These are phyloP conservation scores for Neofusicoccum sp. DNA, from an alignment of 2,329 filamentous ascomycete genomes.

Conservation along the genomic window DNA sequence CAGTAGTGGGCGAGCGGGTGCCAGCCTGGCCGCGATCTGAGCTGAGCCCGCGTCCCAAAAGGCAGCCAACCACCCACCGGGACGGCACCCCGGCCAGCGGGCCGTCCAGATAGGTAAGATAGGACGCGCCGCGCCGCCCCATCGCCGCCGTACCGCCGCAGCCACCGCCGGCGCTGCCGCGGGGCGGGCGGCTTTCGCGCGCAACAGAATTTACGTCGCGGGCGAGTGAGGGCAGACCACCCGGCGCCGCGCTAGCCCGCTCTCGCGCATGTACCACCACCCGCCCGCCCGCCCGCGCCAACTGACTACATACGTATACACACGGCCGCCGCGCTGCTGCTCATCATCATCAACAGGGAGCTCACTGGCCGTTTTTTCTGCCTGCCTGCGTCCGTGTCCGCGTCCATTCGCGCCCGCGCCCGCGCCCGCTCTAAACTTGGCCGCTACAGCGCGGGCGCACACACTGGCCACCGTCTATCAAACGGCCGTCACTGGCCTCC, in stretches of 20 bases:
- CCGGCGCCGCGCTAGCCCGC: background rate
- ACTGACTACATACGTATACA: no score
- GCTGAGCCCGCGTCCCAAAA: background rate
- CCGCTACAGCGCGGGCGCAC: background rate
- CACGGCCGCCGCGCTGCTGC: no score
- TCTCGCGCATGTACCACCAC: no score
- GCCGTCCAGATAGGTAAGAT: constrained; percentile 12
- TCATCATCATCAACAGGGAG: no score
- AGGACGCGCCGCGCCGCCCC: constrained; percentile 6
- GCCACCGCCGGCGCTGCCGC: background rate
- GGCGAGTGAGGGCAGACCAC: background rate
- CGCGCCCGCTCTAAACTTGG: no score
- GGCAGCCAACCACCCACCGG: background rate
- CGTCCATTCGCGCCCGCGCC: no score
- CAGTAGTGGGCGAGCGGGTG: background rate
- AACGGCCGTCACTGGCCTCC: background rate
- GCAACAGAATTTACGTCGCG: background rate
- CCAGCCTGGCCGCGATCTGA: background rate
- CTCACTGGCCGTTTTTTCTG: no score
- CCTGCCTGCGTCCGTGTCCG: no score
- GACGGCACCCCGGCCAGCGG: background rate
- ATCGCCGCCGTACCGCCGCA: constrained; percentile 6
- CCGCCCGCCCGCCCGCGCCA: no score
- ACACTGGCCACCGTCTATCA: constrained; percentile 18
- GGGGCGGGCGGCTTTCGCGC: constrained; percentile 6